A percentile compares a stretch with the other conserved stretches of the same genome.
Conservation (phyloP, 805 yeast genomes). For the Clavispora asparagi region DNA sequence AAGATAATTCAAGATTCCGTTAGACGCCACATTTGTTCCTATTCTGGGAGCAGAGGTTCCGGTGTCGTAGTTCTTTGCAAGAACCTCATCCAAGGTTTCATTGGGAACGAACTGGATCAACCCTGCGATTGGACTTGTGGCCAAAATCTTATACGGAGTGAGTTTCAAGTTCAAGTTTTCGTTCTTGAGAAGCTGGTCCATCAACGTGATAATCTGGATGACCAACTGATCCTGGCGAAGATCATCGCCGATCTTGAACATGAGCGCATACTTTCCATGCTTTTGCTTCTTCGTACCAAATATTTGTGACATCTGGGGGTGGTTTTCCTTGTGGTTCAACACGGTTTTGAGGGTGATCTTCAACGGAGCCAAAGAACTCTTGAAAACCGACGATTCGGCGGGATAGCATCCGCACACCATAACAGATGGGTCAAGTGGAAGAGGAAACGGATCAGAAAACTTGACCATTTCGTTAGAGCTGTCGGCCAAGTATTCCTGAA, state of each 20-base stretch:
- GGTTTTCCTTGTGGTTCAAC: constrained; percentile 13
- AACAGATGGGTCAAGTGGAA: constrained; percentile 82
- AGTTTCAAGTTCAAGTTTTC: constrained; percentile 86
- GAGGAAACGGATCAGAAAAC: constrained; percentile 52
- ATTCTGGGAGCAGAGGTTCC: constrained; percentile 1
- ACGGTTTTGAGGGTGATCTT: constrained; percentile 71
- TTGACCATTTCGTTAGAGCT: constrained; percentile 33
- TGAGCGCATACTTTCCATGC: constrained; percentile 60
- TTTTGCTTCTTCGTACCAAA: constrained; percentile 28
- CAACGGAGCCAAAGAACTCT: constrained; percentile 84
- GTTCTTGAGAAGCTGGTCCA: constrained; percentile 82
- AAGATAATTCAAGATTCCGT: constrained; percentile 71
- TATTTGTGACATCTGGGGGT: constrained; percentile 22
- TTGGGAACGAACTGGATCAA: constrained; percentile 93
- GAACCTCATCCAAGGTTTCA: constrained; percentile 76
- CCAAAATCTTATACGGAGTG: constrained; percentile 85
- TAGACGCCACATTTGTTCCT: constrained; percentile 29
- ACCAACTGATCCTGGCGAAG: constrained; percentile 94
- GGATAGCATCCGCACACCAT: constrained; percentile 72
- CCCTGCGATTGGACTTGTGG: constrained; percentile 89
- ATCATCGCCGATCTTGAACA: constrained; percentile 96
- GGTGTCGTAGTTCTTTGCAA: constrained; percentile 32
- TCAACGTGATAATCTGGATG: constrained; percentile 84
- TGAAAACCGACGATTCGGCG: constrained; percentile 79
- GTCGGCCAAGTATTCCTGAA: constrained; percentile 55